Evolutionary conservation across 2,329 filamentous ascomycete species (phyloP), one percentile per base, ranked within the genome.

Genomic region (Macroventuria anomochaeta): DNA sequence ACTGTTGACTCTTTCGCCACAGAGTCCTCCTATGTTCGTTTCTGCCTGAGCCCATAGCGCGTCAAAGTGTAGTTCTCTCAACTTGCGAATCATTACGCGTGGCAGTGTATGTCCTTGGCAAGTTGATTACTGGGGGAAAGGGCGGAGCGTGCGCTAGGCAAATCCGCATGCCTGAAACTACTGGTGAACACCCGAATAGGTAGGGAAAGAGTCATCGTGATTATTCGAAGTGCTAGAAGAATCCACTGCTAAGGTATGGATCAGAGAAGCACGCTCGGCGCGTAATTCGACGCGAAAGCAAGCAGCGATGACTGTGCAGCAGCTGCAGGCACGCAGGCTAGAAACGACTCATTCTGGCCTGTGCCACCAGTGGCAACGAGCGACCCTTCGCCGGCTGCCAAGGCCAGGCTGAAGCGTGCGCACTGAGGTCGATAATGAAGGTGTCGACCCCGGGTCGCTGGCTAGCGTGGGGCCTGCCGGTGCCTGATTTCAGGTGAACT

Each of bases 401-500:
- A 31, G 31, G n/a, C 21, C 44, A 54, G 44, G 44, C 46, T 48
- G 39, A 40, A 54, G 20, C 34, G 40, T 18, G 33, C 39, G 13
- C 36, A 18, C 8, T 26, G 38, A 34, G 7, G 21, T 41, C 49
- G 51, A 54, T 13, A 32, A 44, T 41, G 44, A 54, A 49, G 51
- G 51, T 46, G 51, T 44, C 44, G 17, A 34, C 5, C 32, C 26
- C 25, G 29, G 29, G 36, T 41, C 33, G 46, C 51, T 34, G 51
- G 34, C 40, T 49, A 44, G 51, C 40, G 51, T 49, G 51, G 51
- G 51, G 32, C 39, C 26, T 32, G 33, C 23, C 25, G 51, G 28
- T 54, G 51, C 51, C 51, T 54, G 44, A 34, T 31, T 28, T 13
- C 44, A 28, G 44, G 33, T 54, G 34, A 46, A 49, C 17, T 36